phyloP scores from a whole-genome alignment of 495 filamentous ascomycete species.

The Thermochaetoides thermophila region DNA sequence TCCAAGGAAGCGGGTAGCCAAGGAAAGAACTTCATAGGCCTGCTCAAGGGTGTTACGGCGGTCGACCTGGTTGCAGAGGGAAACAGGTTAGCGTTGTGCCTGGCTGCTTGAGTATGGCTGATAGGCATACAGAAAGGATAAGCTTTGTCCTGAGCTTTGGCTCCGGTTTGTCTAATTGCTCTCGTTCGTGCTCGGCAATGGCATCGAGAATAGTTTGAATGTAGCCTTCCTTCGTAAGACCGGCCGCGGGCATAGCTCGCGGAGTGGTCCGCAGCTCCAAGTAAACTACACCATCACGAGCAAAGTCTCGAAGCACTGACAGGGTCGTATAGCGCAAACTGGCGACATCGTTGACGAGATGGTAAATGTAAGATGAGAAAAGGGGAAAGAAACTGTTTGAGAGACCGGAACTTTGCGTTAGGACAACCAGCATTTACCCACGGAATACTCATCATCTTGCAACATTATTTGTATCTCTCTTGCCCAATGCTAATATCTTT shows the following conservation, averaged over 20 bases:
- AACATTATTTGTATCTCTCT: no score
- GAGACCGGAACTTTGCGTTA: conserved; percentile 11
- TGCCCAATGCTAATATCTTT: no score
- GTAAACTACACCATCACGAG: conserved; percentile 58
- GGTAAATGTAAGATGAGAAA: conserved; percentile 67
- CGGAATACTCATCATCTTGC: no score
- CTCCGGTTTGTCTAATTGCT: conserved; percentile 2
- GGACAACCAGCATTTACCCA: no score
- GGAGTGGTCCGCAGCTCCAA: conserved; percentile 75
- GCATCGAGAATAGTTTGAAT: conserved; percentile 45
- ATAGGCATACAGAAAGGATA: conserved; percentile 41
- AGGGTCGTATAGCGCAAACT: conserved; percentile 48
- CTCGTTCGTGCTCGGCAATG: conserved; percentile 34
- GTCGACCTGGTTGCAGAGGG: conserved; percentile 36
- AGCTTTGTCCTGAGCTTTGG: conserved; percentile 39
- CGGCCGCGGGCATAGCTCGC: conserved; percentile 36
- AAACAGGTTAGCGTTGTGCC: not conserved
- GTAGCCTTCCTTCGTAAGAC: conserved; percentile 47
- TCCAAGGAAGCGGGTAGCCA: conserved; percentile 40
- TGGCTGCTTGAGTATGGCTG: not conserved
- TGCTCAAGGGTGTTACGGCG: conserved; percentile 41
- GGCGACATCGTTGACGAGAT: conserved; percentile 43
- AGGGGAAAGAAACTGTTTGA: conserved; percentile 56
- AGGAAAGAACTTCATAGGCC: conserved; percentile 45
- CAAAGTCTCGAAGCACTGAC: conserved; percentile 57